Evolutionary conservation across 331 rosid genomes (phyloP).

Genomic region (Cydonia oblonga): DNA sequence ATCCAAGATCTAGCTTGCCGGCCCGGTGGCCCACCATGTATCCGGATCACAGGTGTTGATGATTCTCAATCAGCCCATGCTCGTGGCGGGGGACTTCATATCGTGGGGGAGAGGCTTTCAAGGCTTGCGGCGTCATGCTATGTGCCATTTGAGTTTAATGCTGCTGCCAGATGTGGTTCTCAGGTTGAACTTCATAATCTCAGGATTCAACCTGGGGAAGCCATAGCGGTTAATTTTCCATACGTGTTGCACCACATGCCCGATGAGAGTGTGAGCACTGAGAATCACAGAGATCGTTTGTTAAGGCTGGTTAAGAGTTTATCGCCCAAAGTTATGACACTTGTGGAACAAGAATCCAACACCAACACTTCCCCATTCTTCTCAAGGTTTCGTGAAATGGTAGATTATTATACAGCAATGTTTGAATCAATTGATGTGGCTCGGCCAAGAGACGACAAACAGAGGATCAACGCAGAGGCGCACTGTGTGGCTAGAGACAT

Average conservation of each 20-base stretch:
- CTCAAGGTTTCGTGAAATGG: constrained; percentile 57
- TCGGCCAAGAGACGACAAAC: constrained; percentile 44
- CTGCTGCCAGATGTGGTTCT: constrained; percentile 64
- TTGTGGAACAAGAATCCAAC: constrained; percentile 93
- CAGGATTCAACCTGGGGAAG: constrained; percentile 42
- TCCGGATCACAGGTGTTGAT: constrained; percentile 71
- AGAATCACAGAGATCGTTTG: constrained; percentile 75
- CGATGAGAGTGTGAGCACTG: constrained; percentile 87
- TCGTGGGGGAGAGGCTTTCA: constrained; percentile 45
- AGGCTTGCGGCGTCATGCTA: constrained; percentile 28
- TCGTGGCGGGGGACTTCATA: constrained; percentile 90
- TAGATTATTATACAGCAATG: constrained; percentile 68
- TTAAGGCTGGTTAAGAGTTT: constrained; percentile 65
- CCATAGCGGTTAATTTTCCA: constrained; percentile 74
- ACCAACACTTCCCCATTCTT: constrained; percentile 87
- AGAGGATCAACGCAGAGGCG: constrained; percentile 71
- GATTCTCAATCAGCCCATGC: constrained; percentile 79
- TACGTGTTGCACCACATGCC: constrained; percentile 86
- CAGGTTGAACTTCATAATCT: constrained; percentile 46
- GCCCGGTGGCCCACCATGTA: constrained; percentile 47
- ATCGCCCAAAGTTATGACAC: constrained; percentile 70
- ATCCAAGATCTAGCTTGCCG: constrained; percentile 46
- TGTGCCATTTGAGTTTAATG: constrained; percentile 68
- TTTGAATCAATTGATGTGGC: constrained; percentile 79
- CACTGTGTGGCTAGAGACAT: constrained; percentile 88